Percentiles rank a stretch among this genome's conserved stretches.
Evolutionary conservation across 2,329 filamentous ascomycete species (phyloP).

Genomic region (Didymella arachidicola): DNA sequence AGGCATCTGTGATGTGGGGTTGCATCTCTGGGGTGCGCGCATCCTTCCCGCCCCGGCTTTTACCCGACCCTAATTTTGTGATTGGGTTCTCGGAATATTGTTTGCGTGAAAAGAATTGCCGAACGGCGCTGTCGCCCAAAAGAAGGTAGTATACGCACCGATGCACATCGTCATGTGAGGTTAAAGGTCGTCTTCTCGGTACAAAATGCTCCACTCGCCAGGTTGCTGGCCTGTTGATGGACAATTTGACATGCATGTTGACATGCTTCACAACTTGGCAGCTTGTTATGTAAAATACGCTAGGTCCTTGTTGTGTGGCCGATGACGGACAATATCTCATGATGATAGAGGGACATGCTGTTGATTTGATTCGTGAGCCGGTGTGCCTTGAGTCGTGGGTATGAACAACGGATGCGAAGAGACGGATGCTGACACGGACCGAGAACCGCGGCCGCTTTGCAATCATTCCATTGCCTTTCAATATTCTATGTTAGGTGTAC

Average conservation of each 20-base stretch:
- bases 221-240: constrained; percentile 1
- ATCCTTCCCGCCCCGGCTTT: constrained; percentile 9
- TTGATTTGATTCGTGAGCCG: neutral
- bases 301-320: constrained; percentile 5
- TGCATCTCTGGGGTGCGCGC: constrained; percentile 16
- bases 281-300: constrained; percentile 10
- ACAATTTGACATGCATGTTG: constrained; percentile 5
- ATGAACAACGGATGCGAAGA: neutral
- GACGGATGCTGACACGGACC: neutral
- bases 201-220: neutral
- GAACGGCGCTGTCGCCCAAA: constrained; percentile 1
- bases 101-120: constrained; percentile 5
- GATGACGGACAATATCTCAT: constrained; percentile 7
- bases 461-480: neutral
- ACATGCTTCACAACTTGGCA: constrained; percentile 7
- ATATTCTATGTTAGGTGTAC: neutral
- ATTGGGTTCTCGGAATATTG: constrained; percentile 5
- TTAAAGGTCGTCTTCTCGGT: neutral
- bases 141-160: constrained; percentile 3
- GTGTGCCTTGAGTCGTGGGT: neutral
- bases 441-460: neutral
- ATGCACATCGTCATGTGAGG: constrained; percentile 13
- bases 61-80: constrained; percentile 2
- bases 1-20: constrained; percentile 13
- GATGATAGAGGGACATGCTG: neutral